Evolutionary conservation across 352 stramenopile species (phyloP).

Genomic region (Globisporangium apiculatum): DNA sequence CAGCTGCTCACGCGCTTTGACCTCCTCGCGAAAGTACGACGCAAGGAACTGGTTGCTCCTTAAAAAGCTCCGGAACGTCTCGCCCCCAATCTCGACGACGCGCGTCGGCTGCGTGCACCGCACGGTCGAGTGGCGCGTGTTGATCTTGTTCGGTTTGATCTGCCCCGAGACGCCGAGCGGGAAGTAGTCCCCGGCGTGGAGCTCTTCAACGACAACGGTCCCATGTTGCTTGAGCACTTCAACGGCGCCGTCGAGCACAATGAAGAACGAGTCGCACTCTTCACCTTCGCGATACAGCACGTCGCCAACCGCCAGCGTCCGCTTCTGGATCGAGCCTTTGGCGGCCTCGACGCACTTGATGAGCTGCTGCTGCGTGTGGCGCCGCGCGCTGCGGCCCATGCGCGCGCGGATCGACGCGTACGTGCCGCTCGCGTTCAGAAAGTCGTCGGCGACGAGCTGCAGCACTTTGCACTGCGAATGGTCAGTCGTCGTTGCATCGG

Average conservation of each 20-base stretch:
- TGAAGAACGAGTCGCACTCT: constrained; percentile 72
- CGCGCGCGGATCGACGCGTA: constrained; percentile 68
- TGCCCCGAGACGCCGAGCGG: constrained; percentile 68
- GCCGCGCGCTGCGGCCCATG: constrained; percentile 47
- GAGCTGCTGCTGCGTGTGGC: constrained; percentile 62
- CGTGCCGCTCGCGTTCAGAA: constrained; percentile 66
- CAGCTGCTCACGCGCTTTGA: constrained; percentile 56
- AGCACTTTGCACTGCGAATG: constrained; percentile 61
- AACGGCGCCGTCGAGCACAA: constrained; percentile 61
- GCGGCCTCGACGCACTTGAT: constrained; percentile 73
- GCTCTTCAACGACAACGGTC: constrained; percentile 60
- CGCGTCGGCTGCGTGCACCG: constrained; percentile 57
- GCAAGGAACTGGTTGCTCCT: constrained; percentile 79
- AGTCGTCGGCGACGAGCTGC: constrained; percentile 73
- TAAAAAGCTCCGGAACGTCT: constrained; percentile 80
- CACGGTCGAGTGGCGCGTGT: constrained; percentile 65
- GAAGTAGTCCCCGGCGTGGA: constrained; percentile 73
- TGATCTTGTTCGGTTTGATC: constrained; percentile 56
- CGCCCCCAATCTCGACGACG: constrained; percentile 72
- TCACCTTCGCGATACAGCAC: constrained; percentile 80
- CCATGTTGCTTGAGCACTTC: constrained; percentile 68
- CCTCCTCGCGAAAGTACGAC: constrained; percentile 69
- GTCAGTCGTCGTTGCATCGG: neutral
- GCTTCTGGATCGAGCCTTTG: constrained; percentile 62
- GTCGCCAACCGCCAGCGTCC: constrained; percentile 42